phyloP scores from a whole-genome alignment of 2,329 filamentous ascomycete genomes.

The Aureobasidium melanogenum region DNA sequence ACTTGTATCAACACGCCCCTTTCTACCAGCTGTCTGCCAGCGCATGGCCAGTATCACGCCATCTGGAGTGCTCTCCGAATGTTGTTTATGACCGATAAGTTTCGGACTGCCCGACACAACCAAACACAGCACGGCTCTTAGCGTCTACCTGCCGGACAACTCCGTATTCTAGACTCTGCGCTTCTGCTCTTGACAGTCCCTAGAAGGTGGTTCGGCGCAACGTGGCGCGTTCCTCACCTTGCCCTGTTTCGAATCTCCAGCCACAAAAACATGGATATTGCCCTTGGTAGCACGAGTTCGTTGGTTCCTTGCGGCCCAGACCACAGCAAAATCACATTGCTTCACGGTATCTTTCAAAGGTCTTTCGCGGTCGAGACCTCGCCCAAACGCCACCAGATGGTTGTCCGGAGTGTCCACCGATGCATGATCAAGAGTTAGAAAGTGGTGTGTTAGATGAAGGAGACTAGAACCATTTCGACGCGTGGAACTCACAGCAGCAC shows the following conservation, averaged over 20 bases:
- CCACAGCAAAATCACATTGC: too few relatives aligned
- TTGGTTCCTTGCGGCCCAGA: too few relatives aligned
- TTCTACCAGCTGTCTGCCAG: too few relatives aligned
- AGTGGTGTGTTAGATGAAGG: too few relatives aligned
- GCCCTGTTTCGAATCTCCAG: not conserved
- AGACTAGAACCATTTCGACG: too few relatives aligned
- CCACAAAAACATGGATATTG: not conserved
- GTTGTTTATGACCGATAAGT: not conserved
- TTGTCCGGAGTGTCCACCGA: not conserved
- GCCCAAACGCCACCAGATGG: not conserved
- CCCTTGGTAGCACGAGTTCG: not conserved
- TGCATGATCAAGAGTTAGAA: not conserved
- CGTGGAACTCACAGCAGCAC: not conserved
- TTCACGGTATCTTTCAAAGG: too few relatives aligned
- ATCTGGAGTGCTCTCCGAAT: not conserved
- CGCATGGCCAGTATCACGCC: too few relatives aligned
- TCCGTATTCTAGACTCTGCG: not conserved
- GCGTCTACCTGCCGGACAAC: not conserved
- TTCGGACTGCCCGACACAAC: too few relatives aligned
- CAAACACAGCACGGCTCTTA: not conserved
- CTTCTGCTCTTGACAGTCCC: not conserved
- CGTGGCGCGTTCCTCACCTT: not conserved
- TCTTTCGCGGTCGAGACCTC: not conserved
- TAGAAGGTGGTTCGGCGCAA: not conserved
- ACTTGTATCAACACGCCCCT: too few relatives aligned